These are phyloP conservation scores for Metschnikowia noctiluminum DNA, from an alignment of 805 yeast genomes.

Conservation along the genomic window DNA sequence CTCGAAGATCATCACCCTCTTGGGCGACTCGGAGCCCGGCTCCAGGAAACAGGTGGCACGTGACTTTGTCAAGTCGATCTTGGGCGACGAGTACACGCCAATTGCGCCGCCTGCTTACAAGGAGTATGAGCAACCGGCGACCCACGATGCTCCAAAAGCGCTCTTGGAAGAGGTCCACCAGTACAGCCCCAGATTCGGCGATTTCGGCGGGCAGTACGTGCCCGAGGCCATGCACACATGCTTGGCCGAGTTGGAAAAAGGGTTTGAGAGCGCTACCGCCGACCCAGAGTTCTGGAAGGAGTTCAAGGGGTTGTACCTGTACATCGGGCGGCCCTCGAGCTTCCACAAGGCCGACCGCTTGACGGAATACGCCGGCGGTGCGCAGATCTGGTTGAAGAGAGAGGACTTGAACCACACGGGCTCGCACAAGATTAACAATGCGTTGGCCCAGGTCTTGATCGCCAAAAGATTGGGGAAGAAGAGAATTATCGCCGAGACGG, in stretches of 20 bases:
- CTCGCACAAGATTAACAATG: constrained; percentile 83
- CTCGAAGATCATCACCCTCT: constrained; percentile 68
- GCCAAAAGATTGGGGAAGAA: constrained; percentile 77
- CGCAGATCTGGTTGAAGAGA: constrained; percentile 93
- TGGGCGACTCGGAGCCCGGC: constrained; percentile 62
- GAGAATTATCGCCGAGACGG: constrained; percentile 82
- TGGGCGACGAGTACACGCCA: constrained; percentile 49
- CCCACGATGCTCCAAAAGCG: constrained; percentile 31
- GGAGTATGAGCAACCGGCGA: constrained; percentile 13
- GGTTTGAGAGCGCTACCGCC: constrained; percentile 81
- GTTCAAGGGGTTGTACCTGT: constrained; percentile 75
- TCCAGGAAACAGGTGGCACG: constrained; percentile 61
- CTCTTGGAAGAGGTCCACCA: constrained; percentile 56
- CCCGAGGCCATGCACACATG: constrained; percentile 96
- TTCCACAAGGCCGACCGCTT: constrained; percentile 89
- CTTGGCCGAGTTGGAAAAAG: constrained; percentile 81
- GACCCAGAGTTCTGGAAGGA: constrained; percentile 95
- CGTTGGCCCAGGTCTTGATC: constrained; percentile 74
- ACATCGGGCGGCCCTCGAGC: constrained; percentile 95
- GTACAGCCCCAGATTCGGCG: constrained; percentile 81
- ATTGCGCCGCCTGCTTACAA: constrained; percentile 27
- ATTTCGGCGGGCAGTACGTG: constrained; percentile 97
- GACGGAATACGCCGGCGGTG: constrained; percentile 86
- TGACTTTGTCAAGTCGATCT: constrained; percentile 63
- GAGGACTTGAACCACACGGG: constrained; percentile 94